Base-by-base conservation (phyloP, 345 rosid species). In the Rhizophora mangle region DNA sequence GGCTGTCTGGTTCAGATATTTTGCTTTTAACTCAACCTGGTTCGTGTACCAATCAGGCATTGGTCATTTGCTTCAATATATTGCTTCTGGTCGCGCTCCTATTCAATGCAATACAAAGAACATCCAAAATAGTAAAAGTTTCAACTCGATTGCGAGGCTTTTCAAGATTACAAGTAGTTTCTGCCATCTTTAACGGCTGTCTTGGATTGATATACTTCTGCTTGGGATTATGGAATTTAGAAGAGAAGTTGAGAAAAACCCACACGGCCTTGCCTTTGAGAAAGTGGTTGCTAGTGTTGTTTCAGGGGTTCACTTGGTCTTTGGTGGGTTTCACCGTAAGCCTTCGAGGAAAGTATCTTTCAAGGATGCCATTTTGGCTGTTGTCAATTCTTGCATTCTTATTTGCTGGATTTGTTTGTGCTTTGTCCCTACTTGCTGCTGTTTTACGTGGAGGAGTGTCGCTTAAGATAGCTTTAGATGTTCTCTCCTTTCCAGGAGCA, bases 261-360 rank as follows among this genome's bases (percentile, higher is more conserved):
- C 68, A 64, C 22, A 62, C 79, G 27, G 82, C 77, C 31, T 78
- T 82, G 29, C 94, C 92, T 49, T 73, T 87, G 47, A 64, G 68
- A 70, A 57, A 63, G 72, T 86, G 94, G 97, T 21, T 89, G 15
- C 64, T 79, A 15, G 71, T 73, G 52, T 61, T 87, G 54, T 75
- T 85, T 65, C 97, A 86, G 37, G 97, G 94, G 18, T 62, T 81
- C n/a, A 83, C 94, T 69, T 89, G 94, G 94, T 60, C 85, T 27
- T 72, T 80, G 2, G 77, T 91, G 27, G 83, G 83, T 72, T 59
- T 91, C 60, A 75, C 76, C 0, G 68, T 87, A 6, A 88, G 87
- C 43, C 75, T 89, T 19, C 52, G 70, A 72, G 82, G 84, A 69
- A 72, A 69, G 13, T 67, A 62, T 39, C 74, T 84, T 58, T 76